Evolutionary conservation across 805 yeast species (phyloP).

Genomic region (Metschnikowia aberdeeniae): DNA sequence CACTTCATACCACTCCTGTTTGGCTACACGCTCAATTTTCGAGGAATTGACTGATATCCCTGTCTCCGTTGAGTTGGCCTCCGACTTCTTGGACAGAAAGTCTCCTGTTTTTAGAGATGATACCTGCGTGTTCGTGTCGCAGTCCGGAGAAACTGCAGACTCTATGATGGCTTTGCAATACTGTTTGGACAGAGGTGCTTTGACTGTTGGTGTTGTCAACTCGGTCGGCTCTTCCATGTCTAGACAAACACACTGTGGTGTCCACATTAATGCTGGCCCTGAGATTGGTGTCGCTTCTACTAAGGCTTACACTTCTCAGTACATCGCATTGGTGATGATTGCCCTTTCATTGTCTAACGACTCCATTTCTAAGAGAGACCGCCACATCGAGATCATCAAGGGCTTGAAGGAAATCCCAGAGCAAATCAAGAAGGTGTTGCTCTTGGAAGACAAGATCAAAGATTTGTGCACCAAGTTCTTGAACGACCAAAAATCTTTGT

Average conservation of each 20-base stretch:
- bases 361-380: slow-evolving; percentile 65
- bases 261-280: slow-evolving; percentile 98
- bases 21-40: slow-evolving; percentile 93
- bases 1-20: slow-evolving; percentile 96
- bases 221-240: slow-evolving; percentile 96
- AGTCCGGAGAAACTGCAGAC: slow-evolving; percentile 99
- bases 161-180: slow-evolving; percentile 91
- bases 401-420: slow-evolving; percentile 81
- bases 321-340: slow-evolving; percentile 93
- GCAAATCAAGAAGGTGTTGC: slow-evolving; percentile 75
- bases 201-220: slow-evolving; percentile 96
- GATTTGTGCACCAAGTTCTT: slow-evolving; percentile 67
- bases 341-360: slow-evolving; percentile 94
- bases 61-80: slow-evolving; percentile 86
- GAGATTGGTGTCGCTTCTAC: slow-evolving; percentile 99
- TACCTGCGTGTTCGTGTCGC: slow-evolving; percentile 95
- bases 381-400: slow-evolving; percentile 81
- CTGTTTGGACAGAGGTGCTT: slow-evolving; percentile 94
- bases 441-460: slow-evolving; percentile 70
- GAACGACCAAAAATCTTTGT: slow-evolving; percentile 77
- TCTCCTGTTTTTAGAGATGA: slow-evolving; percentile 99
- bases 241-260: slow-evolving; percentile 98
- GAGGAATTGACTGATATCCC: slow-evolving; percentile 97
- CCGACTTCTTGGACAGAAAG: slow-evolving; percentile 89
- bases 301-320: slow-evolving; percentile 97